A percentile compares a stretch with the other conserved stretches of the same genome.
These are phyloP conservation scores for Hypoxylon crocopeplum DNA, from an alignment of 495 filamentous ascomycete genomes.

Conservation along the genomic window DNA sequence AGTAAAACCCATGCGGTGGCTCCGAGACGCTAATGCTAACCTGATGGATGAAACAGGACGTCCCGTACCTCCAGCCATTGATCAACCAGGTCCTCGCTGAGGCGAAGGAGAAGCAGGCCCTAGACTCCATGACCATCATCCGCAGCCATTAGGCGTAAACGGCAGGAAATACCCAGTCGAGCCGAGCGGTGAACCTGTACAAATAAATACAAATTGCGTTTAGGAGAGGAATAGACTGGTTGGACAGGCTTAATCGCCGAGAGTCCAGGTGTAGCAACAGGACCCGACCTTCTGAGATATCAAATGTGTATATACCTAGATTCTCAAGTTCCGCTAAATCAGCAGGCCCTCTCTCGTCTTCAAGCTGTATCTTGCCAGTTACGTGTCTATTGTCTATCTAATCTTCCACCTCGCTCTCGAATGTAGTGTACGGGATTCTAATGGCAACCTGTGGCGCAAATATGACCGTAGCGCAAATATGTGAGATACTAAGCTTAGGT, in stretches of 20 bases:
- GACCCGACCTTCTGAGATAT: constrained; percentile 1
- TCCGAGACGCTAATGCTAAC: constrained; percentile 7
- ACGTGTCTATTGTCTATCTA: too few relatives aligned
- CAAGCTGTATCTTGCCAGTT: constrained; percentile 1
- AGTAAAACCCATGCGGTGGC: background rate
- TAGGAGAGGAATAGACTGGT: constrained; percentile 31
- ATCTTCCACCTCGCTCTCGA: too few relatives aligned
- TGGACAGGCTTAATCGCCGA: constrained; percentile 8
- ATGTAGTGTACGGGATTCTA: too few relatives aligned
- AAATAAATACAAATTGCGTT: constrained; percentile 24
- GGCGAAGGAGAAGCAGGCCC: constrained; percentile 76
- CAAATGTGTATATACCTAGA: constrained; percentile 25
- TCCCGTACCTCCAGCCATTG: constrained; percentile 78
- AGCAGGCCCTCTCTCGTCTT: background rate
- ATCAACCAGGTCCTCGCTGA: constrained; percentile 86
- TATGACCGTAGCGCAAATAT: too few relatives aligned
- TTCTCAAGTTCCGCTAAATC: background rate
- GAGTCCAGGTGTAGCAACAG: too few relatives aligned
- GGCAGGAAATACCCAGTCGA: background rate
- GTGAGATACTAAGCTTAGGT: too few relatives aligned
- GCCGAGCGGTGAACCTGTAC: constrained; percentile 25
- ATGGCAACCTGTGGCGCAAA: too few relatives aligned
- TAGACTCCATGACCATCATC: constrained; percentile 78
- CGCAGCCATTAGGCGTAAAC: constrained; percentile 54
- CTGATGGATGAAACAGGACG: constrained; percentile 62